Base-by-base conservation (phyloP, 768 basidiomycete genomes). In the Trametes meyenii region DNA sequence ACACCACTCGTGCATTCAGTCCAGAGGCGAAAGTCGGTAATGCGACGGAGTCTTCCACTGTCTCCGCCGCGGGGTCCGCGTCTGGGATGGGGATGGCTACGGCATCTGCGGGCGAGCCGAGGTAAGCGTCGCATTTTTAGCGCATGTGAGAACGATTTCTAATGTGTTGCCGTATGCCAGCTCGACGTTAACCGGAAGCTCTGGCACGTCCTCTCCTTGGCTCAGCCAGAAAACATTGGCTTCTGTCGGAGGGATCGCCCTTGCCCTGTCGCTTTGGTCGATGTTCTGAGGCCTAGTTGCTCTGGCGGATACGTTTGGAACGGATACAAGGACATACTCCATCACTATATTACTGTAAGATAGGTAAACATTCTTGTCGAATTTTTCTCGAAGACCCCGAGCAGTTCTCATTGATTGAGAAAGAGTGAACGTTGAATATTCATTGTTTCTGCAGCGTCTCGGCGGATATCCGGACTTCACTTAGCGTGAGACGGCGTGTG, bases 1-100 rank as follows among this genome's bases (percentile, higher is more conserved):
- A 85, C 43, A 89, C 90, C 0, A 93, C 91, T 0, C 75, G 78
- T 53, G 89, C 88, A 5, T 88, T 84, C 69, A 86, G 90, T 62
- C 60, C 77, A 3, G 77, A 71, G 26, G 89, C 83, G 1, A 69
- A 76, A n/a, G 88, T 92, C 17, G 90, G 92, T 2, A 82, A 77
- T 60, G 52, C 48, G n/a, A 59, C 62, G 7, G 3, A n/a, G 39
- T 21, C 63, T 12, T 48, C 46, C 7, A n/a, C 42, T 2, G 1
- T 24, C 16, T 36, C 62, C 12, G 44, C 17, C 24, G 29, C 56
- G 3, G 8, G 44, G n/a, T 42, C 59, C 2, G 43, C 64, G 29
- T 23, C 39, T 6, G 36, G 50, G n/a, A 23, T 35, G 6, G 24
- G 50, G 17, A 55, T 57, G 16, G 55, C 39, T 2, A 35, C 21